Evolutionary conservation across 371 early-diverging fungal species (phyloP), one percentile per base, ranked within the genome.

Genomic region (Mortierella sp.): DNA sequence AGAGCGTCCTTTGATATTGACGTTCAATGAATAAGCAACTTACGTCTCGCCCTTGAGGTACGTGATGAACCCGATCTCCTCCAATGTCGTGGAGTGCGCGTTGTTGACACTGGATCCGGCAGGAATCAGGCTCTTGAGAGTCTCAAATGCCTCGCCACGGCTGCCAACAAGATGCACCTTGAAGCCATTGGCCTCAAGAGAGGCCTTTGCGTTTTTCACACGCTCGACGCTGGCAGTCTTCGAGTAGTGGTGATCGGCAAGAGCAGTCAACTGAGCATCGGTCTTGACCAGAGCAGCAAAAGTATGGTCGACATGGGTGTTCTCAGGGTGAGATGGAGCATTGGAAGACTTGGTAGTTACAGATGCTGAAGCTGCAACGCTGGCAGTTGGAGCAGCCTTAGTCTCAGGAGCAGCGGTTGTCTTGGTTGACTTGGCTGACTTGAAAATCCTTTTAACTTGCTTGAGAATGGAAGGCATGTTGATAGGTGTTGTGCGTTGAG

Each of bases 1-100:
- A 12, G 14, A 42, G n/a, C n/a, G n/a, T n/a, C n/a, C n/a, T n/a
- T n/a, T n/a, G n/a, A n/a, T n/a, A n/a, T n/a, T n/a, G n/a, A n/a
- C n/a, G n/a, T n/a, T n/a, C n/a, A n/a, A n/a, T n/a, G 26, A 6
- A 6, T 14, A 38, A 7, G 3, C 13, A 49, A 54, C 67, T 56
- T 72, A 62, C 52, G 64, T 74, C 47, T 74, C 64, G 16, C 64
- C 70, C 58, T 81, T 81, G 56, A 81, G 70, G 57, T 81, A 78
- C 39, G 78, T 78, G 48, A 81, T 70, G 61, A 81, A 81, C 9
- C 81, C 81, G 23, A 81, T 72, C 61, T 81, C 81, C 62, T 80
- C 81, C 54, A 81, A 62, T 2, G 82, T 56, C n/a, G 82, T 81
- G 4, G 82, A 81, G 62, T 81, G 80, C 19, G 65, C 74, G 23